phyloP scores from a whole-genome alignment of 2,329 filamentous ascomycete species.

The Akanthomyces dipterigenus region DNA sequence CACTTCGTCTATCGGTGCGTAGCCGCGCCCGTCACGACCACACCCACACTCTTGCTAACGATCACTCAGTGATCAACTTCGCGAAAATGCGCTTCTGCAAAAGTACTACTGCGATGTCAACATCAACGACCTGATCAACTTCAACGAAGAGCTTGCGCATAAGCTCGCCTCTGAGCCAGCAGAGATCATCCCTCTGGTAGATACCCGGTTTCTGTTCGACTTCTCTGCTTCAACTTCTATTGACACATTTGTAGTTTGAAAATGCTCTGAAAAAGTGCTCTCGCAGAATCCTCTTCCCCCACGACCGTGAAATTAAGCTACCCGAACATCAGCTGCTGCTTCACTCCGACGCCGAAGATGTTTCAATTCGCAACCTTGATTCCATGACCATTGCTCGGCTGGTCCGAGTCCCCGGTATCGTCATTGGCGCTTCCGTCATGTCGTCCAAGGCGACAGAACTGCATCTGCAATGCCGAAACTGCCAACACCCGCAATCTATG shows the following conservation, averaged over 20 bases:
- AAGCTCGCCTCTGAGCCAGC: constrained; percentile 81
- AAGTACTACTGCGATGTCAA: constrained; percentile 96
- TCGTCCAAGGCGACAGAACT: constrained; percentile 90
- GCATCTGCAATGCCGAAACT: constrained; percentile 82
- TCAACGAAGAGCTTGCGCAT: constrained; percentile 91
- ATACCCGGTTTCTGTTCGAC: constrained; percentile 19
- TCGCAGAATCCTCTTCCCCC: constrained; percentile 84
- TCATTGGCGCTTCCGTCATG: constrained; percentile 93
- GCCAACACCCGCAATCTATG: constrained; percentile 64
- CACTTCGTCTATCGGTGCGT: constrained; percentile 83
- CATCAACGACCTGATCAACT: constrained; percentile 90
- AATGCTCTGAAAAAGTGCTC: constrained; percentile 84
- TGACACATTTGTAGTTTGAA: constrained; percentile 63
- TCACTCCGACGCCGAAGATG: constrained; percentile 83
- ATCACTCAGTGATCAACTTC: constrained; percentile 88
- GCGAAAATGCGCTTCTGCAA: constrained; percentile 89
- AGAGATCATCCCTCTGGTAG: constrained; percentile 84
- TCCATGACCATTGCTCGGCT: constrained; percentile 88
- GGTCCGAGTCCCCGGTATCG: constrained; percentile 94
- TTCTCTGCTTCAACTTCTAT: constrained; percentile 1
- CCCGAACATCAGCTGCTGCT: constrained; percentile 92
- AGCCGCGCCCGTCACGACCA: constrained; percentile 14
- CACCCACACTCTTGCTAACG: neutral
- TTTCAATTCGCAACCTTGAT: constrained; percentile 89
- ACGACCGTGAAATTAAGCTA: constrained; percentile 58